Base-by-base conservation (phyloP, 2,329 filamentous ascomycete species). In the Fusarium sp. region DNA sequence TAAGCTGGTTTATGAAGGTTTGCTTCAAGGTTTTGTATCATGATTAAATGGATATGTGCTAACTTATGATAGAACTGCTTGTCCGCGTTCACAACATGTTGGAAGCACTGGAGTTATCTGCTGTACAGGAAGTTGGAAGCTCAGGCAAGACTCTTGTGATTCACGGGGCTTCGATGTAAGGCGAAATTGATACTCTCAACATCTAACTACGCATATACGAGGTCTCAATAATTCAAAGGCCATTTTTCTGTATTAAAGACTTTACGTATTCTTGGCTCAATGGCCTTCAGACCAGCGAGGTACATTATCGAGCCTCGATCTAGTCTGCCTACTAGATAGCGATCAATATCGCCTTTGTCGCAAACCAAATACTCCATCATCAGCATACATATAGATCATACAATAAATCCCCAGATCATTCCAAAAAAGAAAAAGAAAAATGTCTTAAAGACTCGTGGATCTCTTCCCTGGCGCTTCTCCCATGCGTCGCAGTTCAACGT, bases 1-100 rank as follows among this genome's bases (percentile, higher is more conserved):
- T 76, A 86, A 86, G 45, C 82, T 96, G 29, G 87, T 92, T 59
- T 92, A 93, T 74, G 84, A 92, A 86, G 90, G 92, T 93, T 81
- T 62, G 84, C 76, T 20, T 20, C 13, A 14, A 8, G 7, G 2
- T 4, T 16, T 18, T 8, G 11, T 7, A 25, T 16, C 7, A 14
- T 4, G 11, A 10, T 4, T 18, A 6, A 9, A 1, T 8, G 9
- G 2, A 27, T 14, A 3, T n/a, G 4, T 27, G 44, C 55, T 58
- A 67, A 77, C 40, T 75, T 61, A 34, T 22, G 20, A 49, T 34
- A 92, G 92, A 94, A 81, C 79, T 94, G 56, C 79, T 92, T 44
- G 84, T 94, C 37, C 86, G 89, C 51, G 89, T 89, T 6, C 88
- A 85, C 51, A 85, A 86, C 73, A 81, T 94, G 37, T 82, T 93